phyloP scores from a whole-genome alignment of 139 green algal species.

The Choricystis sp. region DNA sequence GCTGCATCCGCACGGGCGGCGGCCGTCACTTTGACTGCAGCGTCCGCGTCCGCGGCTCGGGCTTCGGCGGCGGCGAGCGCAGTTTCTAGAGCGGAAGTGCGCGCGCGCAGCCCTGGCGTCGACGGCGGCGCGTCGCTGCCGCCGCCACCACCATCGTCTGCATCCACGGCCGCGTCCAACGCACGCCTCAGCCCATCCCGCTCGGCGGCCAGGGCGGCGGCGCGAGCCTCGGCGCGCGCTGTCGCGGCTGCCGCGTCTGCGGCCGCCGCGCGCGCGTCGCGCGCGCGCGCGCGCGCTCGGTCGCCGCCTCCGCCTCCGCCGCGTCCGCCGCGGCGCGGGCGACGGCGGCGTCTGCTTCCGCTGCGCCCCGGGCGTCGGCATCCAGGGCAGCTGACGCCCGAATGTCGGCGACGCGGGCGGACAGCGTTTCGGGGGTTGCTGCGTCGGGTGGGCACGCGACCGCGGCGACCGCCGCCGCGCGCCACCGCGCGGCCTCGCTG shows the following conservation, averaged over 20 bases:
- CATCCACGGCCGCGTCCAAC: not conserved
- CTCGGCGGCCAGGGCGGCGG: not conserved
- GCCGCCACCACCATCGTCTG: not conserved
- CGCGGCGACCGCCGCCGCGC: not conserved
- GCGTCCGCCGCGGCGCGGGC: not conserved
- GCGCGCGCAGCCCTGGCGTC: not conserved
- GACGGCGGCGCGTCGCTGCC: not conserved
- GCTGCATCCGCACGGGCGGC: not conserved
- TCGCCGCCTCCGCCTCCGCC: not conserved
- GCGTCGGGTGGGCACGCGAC: too few relatives aligned
- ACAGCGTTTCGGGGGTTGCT: not conserved
- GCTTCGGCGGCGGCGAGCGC: not conserved
- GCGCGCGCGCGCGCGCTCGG: too few relatives aligned
- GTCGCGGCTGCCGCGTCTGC: too few relatives aligned
- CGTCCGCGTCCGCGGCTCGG: not conserved
- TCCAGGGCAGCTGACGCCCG: too few relatives aligned
- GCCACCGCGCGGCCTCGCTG: not conserved
- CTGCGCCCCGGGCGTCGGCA: too few relatives aligned
- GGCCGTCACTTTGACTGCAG: too few relatives aligned
- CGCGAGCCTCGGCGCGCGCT: too few relatives aligned
- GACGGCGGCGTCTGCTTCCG: constrained; percentile 1
- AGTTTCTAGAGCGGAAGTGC: not conserved
- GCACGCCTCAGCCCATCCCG: not conserved
- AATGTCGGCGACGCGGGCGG: not conserved
- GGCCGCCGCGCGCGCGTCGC: too few relatives aligned